phyloP scores from a whole-genome alignment of 441 rosid genomes.

The Euphorbia schlechtendalii region DNA sequence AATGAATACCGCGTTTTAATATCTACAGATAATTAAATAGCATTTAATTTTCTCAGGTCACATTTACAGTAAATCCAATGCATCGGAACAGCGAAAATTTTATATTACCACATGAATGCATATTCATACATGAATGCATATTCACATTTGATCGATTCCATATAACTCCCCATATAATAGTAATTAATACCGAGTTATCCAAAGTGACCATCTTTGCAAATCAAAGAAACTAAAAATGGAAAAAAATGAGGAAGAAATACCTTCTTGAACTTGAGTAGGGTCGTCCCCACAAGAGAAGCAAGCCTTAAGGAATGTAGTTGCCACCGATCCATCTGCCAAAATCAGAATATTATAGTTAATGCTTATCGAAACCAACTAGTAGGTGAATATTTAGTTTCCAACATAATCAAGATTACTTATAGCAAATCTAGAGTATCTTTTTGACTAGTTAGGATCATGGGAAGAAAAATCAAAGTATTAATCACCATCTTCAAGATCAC shows the following conservation, averaged over 20 bases:
- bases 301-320: constrained; percentile 56
- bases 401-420: background rate
- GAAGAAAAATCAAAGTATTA: background rate
- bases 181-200: background rate
- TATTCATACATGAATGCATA: background rate
- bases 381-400: constrained; percentile 3
- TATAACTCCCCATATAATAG: background rate
- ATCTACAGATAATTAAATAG: background rate
- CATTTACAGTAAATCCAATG: background rate
- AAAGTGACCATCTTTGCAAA: background rate
- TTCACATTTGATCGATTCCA: background rate
- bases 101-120: background rate
- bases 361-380: constrained; percentile 3
- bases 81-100: background rate
- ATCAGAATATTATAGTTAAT: constrained; percentile 8
- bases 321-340: constrained; percentile 48
- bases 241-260: constrained; percentile 27
- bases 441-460: background rate
- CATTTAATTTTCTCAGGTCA: background rate
- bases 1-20: background rate
- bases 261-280: constrained; percentile 66
- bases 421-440: background rate
- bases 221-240: background rate
- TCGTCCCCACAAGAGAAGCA: constrained; percentile 91
- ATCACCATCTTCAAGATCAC: background rate